Evolutionary conservation across 2,329 filamentous ascomycete species (phyloP).

Genomic region (Cladosporium sp.): DNA sequence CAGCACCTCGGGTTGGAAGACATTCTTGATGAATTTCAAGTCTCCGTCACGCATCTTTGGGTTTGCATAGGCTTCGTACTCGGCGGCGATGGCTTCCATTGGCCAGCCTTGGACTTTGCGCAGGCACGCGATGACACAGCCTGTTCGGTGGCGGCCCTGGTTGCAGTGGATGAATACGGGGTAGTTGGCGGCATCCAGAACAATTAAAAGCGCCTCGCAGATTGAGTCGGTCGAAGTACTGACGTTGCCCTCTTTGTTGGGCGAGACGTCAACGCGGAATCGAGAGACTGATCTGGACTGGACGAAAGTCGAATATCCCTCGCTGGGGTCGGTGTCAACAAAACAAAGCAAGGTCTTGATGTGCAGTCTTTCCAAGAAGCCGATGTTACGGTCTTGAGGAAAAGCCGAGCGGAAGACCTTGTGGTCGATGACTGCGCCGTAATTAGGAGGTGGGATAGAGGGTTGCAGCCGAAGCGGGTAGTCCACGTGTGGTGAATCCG

Average conservation of each 20-base stretch:
- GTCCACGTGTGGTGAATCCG: conserved; percentile 1
- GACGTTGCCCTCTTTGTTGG: conserved; percentile 71
- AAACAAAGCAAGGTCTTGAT: conserved; percentile 75
- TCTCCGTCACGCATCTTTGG: conserved; percentile 47
- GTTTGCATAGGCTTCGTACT: conserved; percentile 63
- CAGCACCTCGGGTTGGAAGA: conserved; percentile 39
- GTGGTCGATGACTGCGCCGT: conserved; percentile 66
- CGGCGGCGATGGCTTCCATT: conserved; percentile 57
- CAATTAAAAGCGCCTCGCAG: conserved; percentile 63
- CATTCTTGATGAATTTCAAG: conserved; percentile 39
- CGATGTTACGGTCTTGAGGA: conserved; percentile 65
- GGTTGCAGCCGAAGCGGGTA: conserved; percentile 34
- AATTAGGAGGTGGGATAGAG: conserved; percentile 61
- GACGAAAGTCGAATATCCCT: conserved; percentile 58
- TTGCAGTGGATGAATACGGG: conserved; percentile 89
- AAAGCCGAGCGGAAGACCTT: conserved; percentile 78
- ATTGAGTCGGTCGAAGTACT: conserved; percentile 64
- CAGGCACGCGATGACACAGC: conserved; percentile 77
- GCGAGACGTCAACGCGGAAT: conserved; percentile 69
- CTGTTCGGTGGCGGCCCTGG: conserved; percentile 88
- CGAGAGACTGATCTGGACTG: conserved; percentile 63
- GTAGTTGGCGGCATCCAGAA: conserved; percentile 68
- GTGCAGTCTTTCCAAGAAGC: conserved; percentile 61
- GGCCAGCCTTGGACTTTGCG: conserved; percentile 69
- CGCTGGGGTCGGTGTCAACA: conserved; percentile 43